These are phyloP conservation scores for Begonia loranthoides DNA, from an alignment of 306 rosid species.

Conservation along the genomic window DNA sequence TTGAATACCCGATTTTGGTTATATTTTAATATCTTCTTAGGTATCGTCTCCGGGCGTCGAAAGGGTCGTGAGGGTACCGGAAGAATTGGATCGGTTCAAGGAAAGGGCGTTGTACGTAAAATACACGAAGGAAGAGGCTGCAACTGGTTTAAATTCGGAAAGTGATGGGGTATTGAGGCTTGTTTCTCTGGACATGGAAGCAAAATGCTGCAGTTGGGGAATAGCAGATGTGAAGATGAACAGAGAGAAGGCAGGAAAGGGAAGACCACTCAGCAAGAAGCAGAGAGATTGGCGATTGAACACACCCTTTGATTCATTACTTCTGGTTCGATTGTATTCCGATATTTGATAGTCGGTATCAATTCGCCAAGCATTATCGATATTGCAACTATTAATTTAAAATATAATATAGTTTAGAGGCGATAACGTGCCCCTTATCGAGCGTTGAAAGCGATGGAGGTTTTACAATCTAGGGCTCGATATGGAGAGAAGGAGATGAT, in stretches of 20 bases:
- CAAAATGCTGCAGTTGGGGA: conserved; percentile 72
- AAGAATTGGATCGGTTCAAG: conserved; percentile 76
- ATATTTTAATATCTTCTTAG: conserved; percentile 22
- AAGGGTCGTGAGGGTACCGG: conserved; percentile 65
- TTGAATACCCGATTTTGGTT: no score
- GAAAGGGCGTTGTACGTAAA: conserved; percentile 72
- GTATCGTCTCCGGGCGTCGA: conserved; percentile 98
- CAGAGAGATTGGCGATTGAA: conserved; percentile 78
- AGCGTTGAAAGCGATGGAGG: no score
- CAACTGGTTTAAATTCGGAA: conserved; percentile 37
- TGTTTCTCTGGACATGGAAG: conserved; percentile 60
- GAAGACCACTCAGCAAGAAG: conserved; percentile 80
- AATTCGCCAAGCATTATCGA: no score
- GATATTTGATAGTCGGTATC: conserved; percentile 42
- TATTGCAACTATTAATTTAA: no score
- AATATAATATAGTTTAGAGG: no score
- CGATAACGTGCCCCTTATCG: no score
- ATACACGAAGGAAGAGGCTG: conserved; percentile 28
- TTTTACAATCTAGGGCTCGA: no score
- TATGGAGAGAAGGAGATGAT: no score
- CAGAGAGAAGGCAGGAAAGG: conserved; percentile 85
- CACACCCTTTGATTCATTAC: conserved; percentile 55
- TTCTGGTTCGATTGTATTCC: conserved; percentile 66
- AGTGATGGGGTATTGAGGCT: conserved; percentile 69
- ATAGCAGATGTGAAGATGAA: conserved; percentile 69